phyloP scores from a whole-genome alignment of 2,329 filamentous ascomycete genomes.

The Chaetomiaceae sp. region DNA sequence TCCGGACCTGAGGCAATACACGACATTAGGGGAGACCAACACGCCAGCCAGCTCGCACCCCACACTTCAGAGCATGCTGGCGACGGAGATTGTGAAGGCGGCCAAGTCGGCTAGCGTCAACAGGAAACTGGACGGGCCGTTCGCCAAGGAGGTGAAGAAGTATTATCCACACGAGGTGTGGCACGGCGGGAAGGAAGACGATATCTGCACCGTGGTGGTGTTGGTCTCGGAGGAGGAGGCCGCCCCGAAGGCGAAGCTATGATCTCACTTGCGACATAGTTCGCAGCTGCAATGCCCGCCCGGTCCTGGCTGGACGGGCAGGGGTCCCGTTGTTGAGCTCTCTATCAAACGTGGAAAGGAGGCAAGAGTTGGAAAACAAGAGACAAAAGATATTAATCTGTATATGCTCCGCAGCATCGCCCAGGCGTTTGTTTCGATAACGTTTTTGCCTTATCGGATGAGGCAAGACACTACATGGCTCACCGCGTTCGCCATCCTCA shows the following conservation, averaged over 20 bases:
- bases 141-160: constrained; percentile 88
- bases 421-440: too few species aligned
- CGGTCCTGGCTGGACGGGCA: too few species aligned
- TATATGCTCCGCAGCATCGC: too few species aligned
- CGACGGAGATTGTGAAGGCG: constrained; percentile 71
- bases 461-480: too few species aligned
- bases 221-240: constrained; percentile 63
- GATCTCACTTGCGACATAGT: constrained; percentile 17
- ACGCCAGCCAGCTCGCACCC: constrained; percentile 16
- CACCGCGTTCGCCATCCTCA: too few species aligned
- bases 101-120: constrained; percentile 84
- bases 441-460: too few species aligned
- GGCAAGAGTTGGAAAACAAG: too few species aligned
- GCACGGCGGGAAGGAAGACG: constrained; percentile 90
- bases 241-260: constrained; percentile 29
- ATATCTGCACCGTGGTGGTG: constrained; percentile 82
- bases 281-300: background rate
- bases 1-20: constrained; percentile 52
- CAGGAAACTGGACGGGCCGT: constrained; percentile 78
- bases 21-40: constrained; percentile 36
- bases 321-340: too few species aligned
- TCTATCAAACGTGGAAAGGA: too few species aligned
- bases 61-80: constrained; percentile 72
- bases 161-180: constrained; percentile 82
- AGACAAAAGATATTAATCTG: too few species aligned